These are phyloP conservation scores for Aspergillus carlsbadensis DNA, from an alignment of 495 filamentous ascomycete genomes.

Conservation along the genomic window DNA sequence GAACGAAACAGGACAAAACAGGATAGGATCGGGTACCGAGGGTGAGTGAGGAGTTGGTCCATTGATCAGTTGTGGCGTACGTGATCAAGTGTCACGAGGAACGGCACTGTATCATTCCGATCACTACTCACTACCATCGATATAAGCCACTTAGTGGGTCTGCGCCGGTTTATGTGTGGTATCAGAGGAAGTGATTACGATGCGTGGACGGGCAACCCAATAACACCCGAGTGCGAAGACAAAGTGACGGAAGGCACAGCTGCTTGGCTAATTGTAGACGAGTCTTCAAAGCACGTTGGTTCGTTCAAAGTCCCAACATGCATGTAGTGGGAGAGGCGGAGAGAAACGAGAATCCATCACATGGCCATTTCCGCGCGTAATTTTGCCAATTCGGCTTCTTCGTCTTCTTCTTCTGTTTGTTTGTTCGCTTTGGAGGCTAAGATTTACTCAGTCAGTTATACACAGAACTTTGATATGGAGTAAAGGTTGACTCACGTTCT, in stretches of 20 bases:
- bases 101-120: too few relatives aligned
- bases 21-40: background rate
- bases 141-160: too few relatives aligned
- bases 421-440: constrained; percentile 52
- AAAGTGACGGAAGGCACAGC: background rate
- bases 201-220: background rate
- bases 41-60: background rate
- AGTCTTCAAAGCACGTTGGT: background rate
- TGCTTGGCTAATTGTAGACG: constrained; percentile 4
- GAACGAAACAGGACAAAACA: background rate
- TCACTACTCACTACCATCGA: too few relatives aligned
- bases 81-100: too few relatives aligned
- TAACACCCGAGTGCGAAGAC: background rate
- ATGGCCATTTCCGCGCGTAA: constrained; percentile 98
- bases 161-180: background rate
- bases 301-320: background rate
- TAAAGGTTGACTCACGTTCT: constrained; percentile 62
- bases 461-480: background rate
- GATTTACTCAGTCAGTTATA: constrained; percentile 2
- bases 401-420: constrained; percentile 70
- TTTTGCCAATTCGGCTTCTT: constrained; percentile 91
- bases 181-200: background rate
- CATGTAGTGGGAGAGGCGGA: constrained; percentile 3
- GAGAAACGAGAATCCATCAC: constrained; percentile 25
- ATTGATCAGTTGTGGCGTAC: too few relatives aligned